Evolutionary conservation across 2,329 filamentous ascomycete species (phyloP), one percentile per base, ranked within the genome.

Genomic region (Mycosphaerelloides madeirae): DNA sequence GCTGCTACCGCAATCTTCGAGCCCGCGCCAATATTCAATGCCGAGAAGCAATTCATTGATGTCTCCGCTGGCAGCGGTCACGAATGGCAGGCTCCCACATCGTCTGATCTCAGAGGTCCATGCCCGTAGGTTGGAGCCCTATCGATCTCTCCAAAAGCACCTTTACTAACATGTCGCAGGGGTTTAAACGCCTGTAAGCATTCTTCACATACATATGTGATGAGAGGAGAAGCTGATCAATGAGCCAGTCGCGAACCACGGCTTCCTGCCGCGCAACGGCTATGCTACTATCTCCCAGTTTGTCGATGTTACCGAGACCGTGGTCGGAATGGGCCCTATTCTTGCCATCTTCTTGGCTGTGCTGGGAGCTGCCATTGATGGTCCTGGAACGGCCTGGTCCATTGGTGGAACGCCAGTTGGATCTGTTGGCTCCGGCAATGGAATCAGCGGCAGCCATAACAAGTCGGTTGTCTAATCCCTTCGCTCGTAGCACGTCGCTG

Each of bases 271-370:
- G 5, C 56, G 56, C 41, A 58, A 62, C 29, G 62, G 62, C 14
- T 58, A 60, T 31, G 62, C 54, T 3, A 63, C 61, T 6, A 56
- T 62, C 22, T n/a, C 44, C 8, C 50, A 63, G 14, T 63, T 59
- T 50, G 49, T 62, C 44, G 52, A 60, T 22, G 51, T 48, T 16
- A 63, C 59, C 3, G 50, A 32, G n/a, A 32, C 43, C 14, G 62
- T 64, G 8, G 61, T 65, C 33, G 63, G 63, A 16, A 67, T 66
- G 63, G 62, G 60, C 9, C 28, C 48, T 3, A 54, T 63, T 16
- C 55, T 67, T 12, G 56, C 57, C 7, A 44, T 52, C 15, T 61
- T 65, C 47, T 53, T 67, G 28, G 50, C 64, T 15, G 49, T 58
- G 18, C 61, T 61, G 31, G 61, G 61, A 28, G 61, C 60, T 16